Base-by-base conservation (phyloP, 164 flowering plant genomes). In the Santalum album region DNA sequence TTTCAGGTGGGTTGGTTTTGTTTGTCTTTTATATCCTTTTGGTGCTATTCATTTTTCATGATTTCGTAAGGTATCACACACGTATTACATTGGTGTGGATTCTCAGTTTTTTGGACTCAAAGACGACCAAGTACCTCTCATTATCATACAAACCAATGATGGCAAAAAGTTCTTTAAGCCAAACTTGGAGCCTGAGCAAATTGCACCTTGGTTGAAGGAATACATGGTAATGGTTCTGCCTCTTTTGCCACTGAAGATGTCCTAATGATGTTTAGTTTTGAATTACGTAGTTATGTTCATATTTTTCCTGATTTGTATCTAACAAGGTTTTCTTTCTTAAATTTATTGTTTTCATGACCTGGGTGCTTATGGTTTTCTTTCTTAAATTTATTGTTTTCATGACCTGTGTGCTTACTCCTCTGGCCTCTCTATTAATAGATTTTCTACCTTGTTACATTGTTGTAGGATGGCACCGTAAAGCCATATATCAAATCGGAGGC, bases 51-150 rank as follows among this genome's bases (percentile, higher is more conserved):
- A 3, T 29, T 29, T 29, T 3, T 29, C 4, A 3, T 4, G 34
- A 29, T 9, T 29, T 3, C 34, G n/a, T n/a, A 29, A 29, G 4
- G 6, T 29, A 29, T 29, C n/a, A 29, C 34, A 29, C 34, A 3
- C 34, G 6, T 9, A 29, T 29, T 29, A 3, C 34, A 46, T 46
- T 23, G 16, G 12, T 32, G 55, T 60, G 57, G 40, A 26, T 67
- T 34, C 44, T 57, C 82, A 94, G 99, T 87, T 80, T 60, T 94
- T 90, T 72, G 96, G 95, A 52, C 74, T 94, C 25, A 65, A 73
- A 35, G 77, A 67, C 16, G 86, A 83, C 25, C 85, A 90, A 55
- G 83, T 71, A 5, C 99, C 99, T 52, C 78, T 90, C 27, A 65
- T 90, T 54, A 48, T 90, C 49, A 62, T 94, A 22, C 92, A 87